Conservation (phyloP, 202 grass and related monocot genomes). For the Dendrocalamus latiflorus region DNA sequence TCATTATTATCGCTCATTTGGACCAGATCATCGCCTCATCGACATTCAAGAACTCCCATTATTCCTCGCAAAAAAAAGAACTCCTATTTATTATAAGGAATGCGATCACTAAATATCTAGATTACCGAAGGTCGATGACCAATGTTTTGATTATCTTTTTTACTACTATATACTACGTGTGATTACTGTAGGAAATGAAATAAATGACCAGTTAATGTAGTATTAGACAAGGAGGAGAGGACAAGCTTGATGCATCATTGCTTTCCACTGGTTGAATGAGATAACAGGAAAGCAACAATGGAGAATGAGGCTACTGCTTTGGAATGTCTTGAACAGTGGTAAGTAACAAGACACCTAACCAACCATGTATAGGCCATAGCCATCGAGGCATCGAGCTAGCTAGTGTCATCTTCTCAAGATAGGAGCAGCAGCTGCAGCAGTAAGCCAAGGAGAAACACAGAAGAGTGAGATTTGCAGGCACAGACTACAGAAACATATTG, state of each 20-base stretch:
- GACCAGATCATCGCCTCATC: not conserved
- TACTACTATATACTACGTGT: not conserved
- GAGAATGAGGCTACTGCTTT: constrained; percentile 10
- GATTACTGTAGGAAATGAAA: not conserved
- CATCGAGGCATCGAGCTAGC: not conserved
- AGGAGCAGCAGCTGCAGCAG: not conserved
- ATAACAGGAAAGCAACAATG: constrained; percentile 32
- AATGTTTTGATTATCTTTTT: not conserved
- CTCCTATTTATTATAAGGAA: not conserved
- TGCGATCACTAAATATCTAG: not conserved
- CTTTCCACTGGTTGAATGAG: constrained; percentile 11
- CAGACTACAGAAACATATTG: not conserved
- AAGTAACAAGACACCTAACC: constrained; percentile 14
- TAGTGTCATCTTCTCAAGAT: not conserved
- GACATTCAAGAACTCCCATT: not conserved
- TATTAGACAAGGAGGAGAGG: constrained; percentile 30
- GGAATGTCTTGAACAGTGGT: constrained; percentile 8
- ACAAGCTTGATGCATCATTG: constrained; percentile 25
- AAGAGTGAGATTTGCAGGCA: constrained; percentile 32
- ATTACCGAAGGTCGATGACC: not conserved
- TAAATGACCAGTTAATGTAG: not conserved
- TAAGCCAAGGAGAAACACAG: constrained; percentile 40
- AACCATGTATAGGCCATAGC: not conserved
- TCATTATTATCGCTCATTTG: not conserved
- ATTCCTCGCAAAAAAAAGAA: not conserved